Percentiles rank a stretch among this genome's conserved stretches.
Evolutionary conservation across 805 yeast genomes (phyloP).

Genomic region (Zygotorulaspora danielsina): DNA sequence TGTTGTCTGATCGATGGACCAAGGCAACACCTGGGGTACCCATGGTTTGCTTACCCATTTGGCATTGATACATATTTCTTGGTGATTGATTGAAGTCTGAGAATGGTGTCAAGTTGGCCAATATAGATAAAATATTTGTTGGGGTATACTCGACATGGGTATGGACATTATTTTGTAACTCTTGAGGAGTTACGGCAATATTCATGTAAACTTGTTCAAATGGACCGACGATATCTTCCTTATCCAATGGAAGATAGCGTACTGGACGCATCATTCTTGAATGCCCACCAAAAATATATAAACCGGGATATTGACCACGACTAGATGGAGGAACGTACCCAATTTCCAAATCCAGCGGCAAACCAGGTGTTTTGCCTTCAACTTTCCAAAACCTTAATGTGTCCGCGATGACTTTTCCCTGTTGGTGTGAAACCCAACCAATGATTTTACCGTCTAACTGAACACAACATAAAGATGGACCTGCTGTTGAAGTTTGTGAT

Average conservation of each 20-base stretch:
- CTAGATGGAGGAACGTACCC: constrained; percentile 96
- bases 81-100: constrained; percentile 99
- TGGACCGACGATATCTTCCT: constrained; percentile 88
- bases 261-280: constrained; percentile 97
- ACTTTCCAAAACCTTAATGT: constrained; percentile 92
- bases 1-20: constrained; percentile 89
- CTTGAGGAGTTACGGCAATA: constrained; percentile 90
- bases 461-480: constrained; percentile 83
- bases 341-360: constrained; percentile 84
- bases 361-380: constrained; percentile 58
- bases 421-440: constrained; percentile 92
- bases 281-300: constrained; percentile 84
- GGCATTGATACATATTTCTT: constrained; percentile 99
- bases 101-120: constrained; percentile 96
- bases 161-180: constrained; percentile 75
- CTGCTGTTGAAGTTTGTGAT: constrained; percentile 69
- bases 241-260: constrained; percentile 78
- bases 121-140: constrained; percentile 86
- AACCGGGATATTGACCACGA: constrained; percentile 96
- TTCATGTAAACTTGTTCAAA: constrained; percentile 97
- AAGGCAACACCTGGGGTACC: constrained; percentile 99
- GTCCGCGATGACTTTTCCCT: constrained; percentile 81
- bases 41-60: constrained; percentile 99
- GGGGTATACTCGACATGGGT: constrained; percentile 94
- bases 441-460: constrained; percentile 89